phyloP scores from a whole-genome alignment of 257 asterid genomes.

The Schizonepeta tenuifolia region DNA sequence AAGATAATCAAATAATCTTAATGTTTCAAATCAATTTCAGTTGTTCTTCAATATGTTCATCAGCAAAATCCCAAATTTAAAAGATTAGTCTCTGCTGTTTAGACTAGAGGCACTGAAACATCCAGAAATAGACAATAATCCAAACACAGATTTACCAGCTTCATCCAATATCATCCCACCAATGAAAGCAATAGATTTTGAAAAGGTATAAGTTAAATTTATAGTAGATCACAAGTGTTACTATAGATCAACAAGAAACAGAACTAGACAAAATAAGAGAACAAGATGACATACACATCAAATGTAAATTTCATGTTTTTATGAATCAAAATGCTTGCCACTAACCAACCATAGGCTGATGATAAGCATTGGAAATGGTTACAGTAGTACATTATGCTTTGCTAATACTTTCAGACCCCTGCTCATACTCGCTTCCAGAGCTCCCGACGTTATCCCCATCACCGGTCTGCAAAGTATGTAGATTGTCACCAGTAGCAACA shows the following conservation, averaged over 20 bases:
- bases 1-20: not conserved
- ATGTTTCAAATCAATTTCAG: not conserved
- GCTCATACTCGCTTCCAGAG: constrained; percentile 22
- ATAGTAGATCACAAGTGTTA: not conserved
- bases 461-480: constrained; percentile 26
- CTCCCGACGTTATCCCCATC: constrained; percentile 9
- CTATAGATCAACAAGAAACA: not conserved
- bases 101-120: not conserved
- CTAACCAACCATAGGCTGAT: not conserved
- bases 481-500: constrained; percentile 7
- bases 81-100: not conserved
- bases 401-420: not conserved
- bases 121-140: not conserved
- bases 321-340: not conserved
- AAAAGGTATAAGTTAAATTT: not conserved
- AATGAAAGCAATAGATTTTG: not conserved
- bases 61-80: not conserved
- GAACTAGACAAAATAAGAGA: not conserved
- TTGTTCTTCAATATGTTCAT: not conserved
- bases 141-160: not conserved
- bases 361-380: not conserved
- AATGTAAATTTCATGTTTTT: not conserved
- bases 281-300: not conserved
- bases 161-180: not conserved
- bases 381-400: not conserved